phyloP scores from a whole-genome alignment of 1,139 yeast species.

The Sugiyamaella grinbergsii region DNA sequence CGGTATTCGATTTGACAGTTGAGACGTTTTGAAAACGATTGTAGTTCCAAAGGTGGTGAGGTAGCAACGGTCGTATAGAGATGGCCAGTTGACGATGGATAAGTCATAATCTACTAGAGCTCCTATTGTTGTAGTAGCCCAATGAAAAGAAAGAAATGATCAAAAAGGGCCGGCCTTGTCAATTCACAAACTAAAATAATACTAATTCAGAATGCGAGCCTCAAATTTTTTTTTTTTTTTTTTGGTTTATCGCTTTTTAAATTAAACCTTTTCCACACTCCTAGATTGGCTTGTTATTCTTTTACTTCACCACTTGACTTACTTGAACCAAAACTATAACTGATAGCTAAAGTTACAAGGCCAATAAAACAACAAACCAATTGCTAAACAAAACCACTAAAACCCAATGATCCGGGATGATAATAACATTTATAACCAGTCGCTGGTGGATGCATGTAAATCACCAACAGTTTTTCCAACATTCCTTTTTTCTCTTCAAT shows the following conservation, averaged over 20 bases:
- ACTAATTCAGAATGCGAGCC: no score
- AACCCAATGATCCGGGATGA: no score
- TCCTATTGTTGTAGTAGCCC: no score
- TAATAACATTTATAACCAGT: no score
- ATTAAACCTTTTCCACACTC: not conserved
- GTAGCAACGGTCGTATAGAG: conserved; percentile 9
- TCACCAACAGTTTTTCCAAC: not conserved
- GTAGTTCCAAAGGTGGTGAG: conserved; percentile 16
- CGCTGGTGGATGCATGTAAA: no score
- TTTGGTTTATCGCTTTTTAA: no score
- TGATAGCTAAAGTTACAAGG: not conserved
- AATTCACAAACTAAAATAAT: no score
- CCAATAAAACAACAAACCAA: conserved; percentile 6
- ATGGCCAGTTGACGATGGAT: conserved; percentile 3
- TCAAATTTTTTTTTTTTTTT: no score
- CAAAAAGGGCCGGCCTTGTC: conserved; percentile 9
- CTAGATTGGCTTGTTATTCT: conserved; percentile 1
- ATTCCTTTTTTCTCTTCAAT: not conserved
- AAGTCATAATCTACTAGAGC: conserved; percentile 11
- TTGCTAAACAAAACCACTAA: not conserved
- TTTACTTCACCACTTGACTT: conserved; percentile 5
- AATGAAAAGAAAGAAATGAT: conserved; percentile 1
- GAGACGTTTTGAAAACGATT: not conserved
- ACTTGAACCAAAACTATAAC: not conserved
- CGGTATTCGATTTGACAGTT: not conserved